Conservation (phyloP, 257 asterid genomes). For the Solanum paucissectum region DNA sequence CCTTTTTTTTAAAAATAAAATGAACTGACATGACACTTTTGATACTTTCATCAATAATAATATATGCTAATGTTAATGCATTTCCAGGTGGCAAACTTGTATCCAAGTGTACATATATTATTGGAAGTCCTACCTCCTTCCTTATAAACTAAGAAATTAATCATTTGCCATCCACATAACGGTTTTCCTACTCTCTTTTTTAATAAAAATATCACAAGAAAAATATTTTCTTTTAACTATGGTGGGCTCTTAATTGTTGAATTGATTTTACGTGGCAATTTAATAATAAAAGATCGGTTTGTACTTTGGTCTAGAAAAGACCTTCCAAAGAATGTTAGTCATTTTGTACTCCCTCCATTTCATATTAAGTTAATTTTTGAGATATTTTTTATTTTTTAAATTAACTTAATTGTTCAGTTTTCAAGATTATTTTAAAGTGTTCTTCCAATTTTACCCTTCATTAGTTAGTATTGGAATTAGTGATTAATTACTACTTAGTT, state of each 20-base stretch:
- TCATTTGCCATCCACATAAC: constrained; percentile 9
- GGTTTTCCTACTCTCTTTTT: background rate
- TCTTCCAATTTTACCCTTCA: no score
- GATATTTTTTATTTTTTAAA: no score
- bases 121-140: constrained; percentile 5
- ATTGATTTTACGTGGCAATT: background rate
- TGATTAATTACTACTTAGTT: no score
- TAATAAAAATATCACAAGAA: background rate
- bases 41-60: background rate
- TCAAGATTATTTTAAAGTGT: no score
- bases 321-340: background rate
- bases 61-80: background rate
- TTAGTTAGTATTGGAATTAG: no score
- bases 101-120: background rate
- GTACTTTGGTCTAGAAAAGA: background rate
- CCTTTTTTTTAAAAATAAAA: no score
- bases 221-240: background rate
- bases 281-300: background rate
- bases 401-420: no score
- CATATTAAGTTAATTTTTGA: no score
- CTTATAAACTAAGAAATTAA: constrained; percentile 52
- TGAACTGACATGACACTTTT: background rate
- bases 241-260: background rate
- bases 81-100: constrained; percentile 7
- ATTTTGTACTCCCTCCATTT: background rate